These are phyloP conservation scores for Thraustochytrium sp. DNA, from an alignment of 352 stramenopile species.

Conservation along the genomic window DNA sequence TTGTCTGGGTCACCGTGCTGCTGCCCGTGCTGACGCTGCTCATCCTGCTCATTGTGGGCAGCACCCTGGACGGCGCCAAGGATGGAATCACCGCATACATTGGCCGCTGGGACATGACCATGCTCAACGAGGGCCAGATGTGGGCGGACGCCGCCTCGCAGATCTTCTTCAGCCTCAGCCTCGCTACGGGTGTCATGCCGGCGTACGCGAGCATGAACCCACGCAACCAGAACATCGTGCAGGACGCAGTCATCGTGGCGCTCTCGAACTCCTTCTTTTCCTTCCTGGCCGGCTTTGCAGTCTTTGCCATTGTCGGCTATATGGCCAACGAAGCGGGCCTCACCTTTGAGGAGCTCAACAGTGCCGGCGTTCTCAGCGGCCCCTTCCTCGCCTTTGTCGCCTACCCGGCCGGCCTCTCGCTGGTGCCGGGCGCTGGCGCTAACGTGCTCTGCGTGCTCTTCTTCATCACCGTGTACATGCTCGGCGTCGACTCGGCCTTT, in stretches of 20 bases:
- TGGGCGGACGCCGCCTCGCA: constrained; percentile 50
- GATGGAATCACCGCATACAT: constrained; percentile 52
- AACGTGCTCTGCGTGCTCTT: constrained; percentile 54
- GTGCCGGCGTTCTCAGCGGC: background rate
- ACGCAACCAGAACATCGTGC: constrained; percentile 38
- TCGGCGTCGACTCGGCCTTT: constrained; percentile 59
- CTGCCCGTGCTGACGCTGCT: constrained; percentile 45
- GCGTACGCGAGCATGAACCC: constrained; percentile 47
- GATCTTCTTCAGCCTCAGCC: constrained; percentile 57
- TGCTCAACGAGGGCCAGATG: constrained; percentile 12
- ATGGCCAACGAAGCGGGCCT: background rate
- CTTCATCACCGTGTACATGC: constrained; percentile 59
- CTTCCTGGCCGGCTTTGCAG: constrained; percentile 59
- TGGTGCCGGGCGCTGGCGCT: constrained; percentile 48
- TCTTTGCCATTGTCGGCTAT: constrained; percentile 56
- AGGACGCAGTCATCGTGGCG: constrained; percentile 54
- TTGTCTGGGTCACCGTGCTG: constrained; percentile 47
- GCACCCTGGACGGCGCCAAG: constrained; percentile 21
- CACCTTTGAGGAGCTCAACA: background rate
- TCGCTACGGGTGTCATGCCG: constrained; percentile 50
- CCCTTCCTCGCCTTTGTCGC: constrained; percentile 56
- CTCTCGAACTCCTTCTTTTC: constrained; percentile 55
- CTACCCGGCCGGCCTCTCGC: constrained; percentile 56
- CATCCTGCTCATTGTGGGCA: constrained; percentile 41
- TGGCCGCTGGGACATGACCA: constrained; percentile 51